Evolutionary conservation across 345 rosid genomes (phyloP), one percentile per base, ranked within the genome.

Genomic region (Pelargonium nanum): DNA sequence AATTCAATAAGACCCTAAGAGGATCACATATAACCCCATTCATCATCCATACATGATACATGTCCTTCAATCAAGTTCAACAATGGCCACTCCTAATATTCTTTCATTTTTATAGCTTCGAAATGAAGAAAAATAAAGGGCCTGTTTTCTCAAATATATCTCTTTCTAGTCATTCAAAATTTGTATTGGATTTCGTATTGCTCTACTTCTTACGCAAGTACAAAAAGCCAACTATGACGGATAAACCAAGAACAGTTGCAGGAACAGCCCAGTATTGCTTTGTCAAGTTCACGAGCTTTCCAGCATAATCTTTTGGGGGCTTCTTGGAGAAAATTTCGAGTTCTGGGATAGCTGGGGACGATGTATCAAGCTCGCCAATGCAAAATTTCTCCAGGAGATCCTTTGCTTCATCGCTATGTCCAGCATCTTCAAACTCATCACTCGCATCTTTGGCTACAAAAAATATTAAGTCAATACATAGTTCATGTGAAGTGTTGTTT

Each of bases 381-480:
- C 73, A 87, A 60, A 83, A 82, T 62, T 65, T 68, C 61, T 81
- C 73, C 77, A 93, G 54, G 55, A 80, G 89, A 57, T 87, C 89
- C 70, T 76, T 83, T 4, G 99, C 97, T 4, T 61, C 63, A 53
- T 80, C 23, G 77, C 94, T 85, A 65, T 89, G 98, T 20, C 95
- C 97, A 2, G 83, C 94, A 62, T 93, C 97, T 77, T 92, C 98
- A 55, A 92, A 92, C 8, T 79, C 96, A 56, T 87, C 83, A 0
- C 85, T 83, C 57, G 87, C 98, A 63, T 92, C 99, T 78, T 85
- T 85, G 44, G 82, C 97, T 93, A 28, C 53, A 71, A 22, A 24
- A 21, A 64, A 65, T 40, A 30, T 5, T 30, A 40, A 12, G 48
- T 40, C 15, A 40, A 40, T 3, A 6, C 15, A 15, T 7, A 40